Evolutionary conservation across 139 green algal species (phyloP), one percentile per base, ranked within the genome.

Genomic region (Ettlia oleoabundans): DNA sequence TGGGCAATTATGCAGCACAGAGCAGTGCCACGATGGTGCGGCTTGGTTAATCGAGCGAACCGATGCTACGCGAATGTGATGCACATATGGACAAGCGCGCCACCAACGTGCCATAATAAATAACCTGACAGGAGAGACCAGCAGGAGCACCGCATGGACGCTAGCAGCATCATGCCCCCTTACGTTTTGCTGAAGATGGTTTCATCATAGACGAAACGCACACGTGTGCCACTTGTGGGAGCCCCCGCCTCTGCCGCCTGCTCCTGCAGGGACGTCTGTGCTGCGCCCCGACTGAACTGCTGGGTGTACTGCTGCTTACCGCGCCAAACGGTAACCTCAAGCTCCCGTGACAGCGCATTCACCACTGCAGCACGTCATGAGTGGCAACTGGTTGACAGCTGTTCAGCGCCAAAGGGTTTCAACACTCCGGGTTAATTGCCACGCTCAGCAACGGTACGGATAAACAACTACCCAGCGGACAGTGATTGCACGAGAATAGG

Each of bases 301-400:
- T 99, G 96, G 22, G 32, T 41, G 81, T 93, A 93, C 82, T 91
- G 55, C 43, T 47, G 43, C 9, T 92, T 92, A 24, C 86, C 85
- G 15, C 95, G 82, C 89, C 89, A 93, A 55, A 97, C 93, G 3
- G 78, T 93, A 26, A 96, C 94, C 51, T 95, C 86, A 24, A 98
- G 82, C 28, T 86, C n/a, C 65, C 92, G 80, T 37, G 91, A 96
- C 5, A 99, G 92, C 1, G 97, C 97, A 85, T 99, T 99, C 26
- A 80, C 73, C 13, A 80, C 73, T 80, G 73, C 26, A 22, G 10
- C n/a, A n/a, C n/a, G 4, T 32, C 53, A 26, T 28, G n/a, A n/a
- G n/a, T n/a, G n/a, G n/a, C n/a, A n/a, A n/a, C n/a, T n/a, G n/a
- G n/a, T n/a, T 58, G 47, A 10, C 47, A 58, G 47, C 47, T 58